phyloP scores from a whole-genome alignment of 352 stramenopile genomes.

The Blastocystis sp. region DNA sequence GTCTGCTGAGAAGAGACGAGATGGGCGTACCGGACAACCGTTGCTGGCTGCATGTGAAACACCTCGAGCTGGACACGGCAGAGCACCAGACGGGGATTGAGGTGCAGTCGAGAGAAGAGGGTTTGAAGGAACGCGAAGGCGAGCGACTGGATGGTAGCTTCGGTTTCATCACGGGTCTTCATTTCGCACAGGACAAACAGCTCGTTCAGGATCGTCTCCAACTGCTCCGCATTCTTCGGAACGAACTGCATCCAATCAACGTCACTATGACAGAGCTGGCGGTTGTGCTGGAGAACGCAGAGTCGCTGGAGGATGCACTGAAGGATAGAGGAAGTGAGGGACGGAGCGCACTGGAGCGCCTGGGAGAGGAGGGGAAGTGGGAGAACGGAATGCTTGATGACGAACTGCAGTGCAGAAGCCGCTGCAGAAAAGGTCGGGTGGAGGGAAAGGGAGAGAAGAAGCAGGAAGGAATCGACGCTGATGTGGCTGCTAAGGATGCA shows the following conservation, averaged over 20 bases:
- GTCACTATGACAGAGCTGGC: not conserved
- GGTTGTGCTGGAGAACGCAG: not conserved
- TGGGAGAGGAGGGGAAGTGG: not conserved
- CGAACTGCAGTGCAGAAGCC: not conserved
- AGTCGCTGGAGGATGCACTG: not conserved
- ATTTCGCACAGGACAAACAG: not conserved
- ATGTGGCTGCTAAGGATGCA: not conserved
- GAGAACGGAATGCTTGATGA: not conserved
- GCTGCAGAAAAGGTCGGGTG: not conserved
- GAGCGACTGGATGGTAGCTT: not conserved
- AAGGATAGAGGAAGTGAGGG: not conserved
- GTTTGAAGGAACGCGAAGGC: not conserved
- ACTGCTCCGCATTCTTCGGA: not conserved
- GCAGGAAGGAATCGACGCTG: conserved; percentile 1
- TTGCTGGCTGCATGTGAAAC: not conserved
- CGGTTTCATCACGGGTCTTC: not conserved
- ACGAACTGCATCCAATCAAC: not conserved
- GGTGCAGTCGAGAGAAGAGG: not conserved
- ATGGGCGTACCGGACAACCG: not conserved
- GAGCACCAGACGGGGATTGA: not conserved
- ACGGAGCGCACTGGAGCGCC: not conserved
- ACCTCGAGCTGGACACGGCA: not conserved
- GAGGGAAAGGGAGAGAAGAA: not conserved
- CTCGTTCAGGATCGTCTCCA: not conserved
- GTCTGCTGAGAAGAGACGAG: not conserved